A percentile compares a stretch with the other conserved stretches of the same genome.
phyloP scores from a whole-genome alignment of 129 eudicot species.

The Chrysanthemum lavandulifolium region DNA sequence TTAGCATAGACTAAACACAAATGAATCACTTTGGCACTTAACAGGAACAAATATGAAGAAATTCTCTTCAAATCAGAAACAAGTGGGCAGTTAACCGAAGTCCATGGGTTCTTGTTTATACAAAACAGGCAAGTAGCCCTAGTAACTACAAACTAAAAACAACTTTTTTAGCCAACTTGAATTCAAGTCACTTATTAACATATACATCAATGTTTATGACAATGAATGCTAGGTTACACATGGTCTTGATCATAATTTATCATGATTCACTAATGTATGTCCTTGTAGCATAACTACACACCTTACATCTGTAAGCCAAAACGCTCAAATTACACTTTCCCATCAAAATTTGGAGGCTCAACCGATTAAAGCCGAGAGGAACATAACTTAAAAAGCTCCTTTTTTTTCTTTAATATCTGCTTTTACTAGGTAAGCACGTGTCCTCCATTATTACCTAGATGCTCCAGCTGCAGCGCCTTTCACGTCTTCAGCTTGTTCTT shows the following conservation, averaged over 20 bases:
- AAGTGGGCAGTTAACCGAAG: not conserved
- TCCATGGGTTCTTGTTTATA: slow-evolving; percentile 10
- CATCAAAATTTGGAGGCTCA: slow-evolving; percentile 33
- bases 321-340: slow-evolving; percentile 20
- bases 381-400: slow-evolving; percentile 18
- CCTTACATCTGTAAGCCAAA: not conserved
- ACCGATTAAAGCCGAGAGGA: slow-evolving; percentile 6
- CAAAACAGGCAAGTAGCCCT: not conserved
- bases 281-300: slow-evolving; percentile 17
- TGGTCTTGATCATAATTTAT: slow-evolving; percentile 2
- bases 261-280: slow-evolving; percentile 6
- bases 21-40: too few species aligned
- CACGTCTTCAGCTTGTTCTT: slow-evolving; percentile 62
- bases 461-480: slow-evolving; percentile 83
- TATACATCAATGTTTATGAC: slow-evolving; percentile 22
- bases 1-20: too few species aligned
- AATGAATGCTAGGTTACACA: slow-evolving; percentile 9
- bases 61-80: too few species aligned
- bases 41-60: too few species aligned
- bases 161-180: slow-evolving; percentile 2
- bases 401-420: not conserved
- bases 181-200: slow-evolving; percentile 2
- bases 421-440: not conserved
- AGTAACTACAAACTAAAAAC: not conserved
- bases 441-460: slow-evolving; percentile 40